Conservation (phyloP, 176 grass and related monocot genomes). For the Ensete glaucum region DNA sequence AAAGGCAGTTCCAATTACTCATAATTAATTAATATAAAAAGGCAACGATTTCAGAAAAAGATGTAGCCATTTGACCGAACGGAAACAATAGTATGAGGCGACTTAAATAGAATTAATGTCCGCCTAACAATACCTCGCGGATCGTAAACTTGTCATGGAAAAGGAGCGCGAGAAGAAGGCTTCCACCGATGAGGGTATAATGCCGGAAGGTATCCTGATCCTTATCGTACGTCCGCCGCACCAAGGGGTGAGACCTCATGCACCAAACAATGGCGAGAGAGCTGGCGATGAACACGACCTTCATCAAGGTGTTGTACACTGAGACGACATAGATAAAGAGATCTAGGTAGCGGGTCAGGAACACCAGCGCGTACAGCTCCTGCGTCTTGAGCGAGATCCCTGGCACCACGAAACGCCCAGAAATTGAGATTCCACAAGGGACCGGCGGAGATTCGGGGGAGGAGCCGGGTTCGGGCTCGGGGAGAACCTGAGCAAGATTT, state of each 20-base stretch:
- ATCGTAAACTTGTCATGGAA: slow-evolving; percentile 76
- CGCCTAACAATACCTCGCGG: slow-evolving; percentile 47
- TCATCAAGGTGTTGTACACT: slow-evolving; percentile 90
- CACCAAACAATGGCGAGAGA: slow-evolving; percentile 90
- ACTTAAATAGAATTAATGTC: background rate
- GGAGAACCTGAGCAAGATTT: slow-evolving; percentile 83
- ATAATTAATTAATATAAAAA: background rate
- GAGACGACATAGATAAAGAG: slow-evolving; percentile 80
- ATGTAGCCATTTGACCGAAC: background rate
- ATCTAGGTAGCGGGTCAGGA: slow-evolving; percentile 82
- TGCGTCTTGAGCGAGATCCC: slow-evolving; percentile 95
- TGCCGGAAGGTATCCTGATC: slow-evolving; percentile 89
- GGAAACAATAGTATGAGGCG: background rate
- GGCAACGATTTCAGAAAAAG: background rate
- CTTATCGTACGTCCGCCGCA: slow-evolving; percentile 74
- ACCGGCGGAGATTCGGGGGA: slow-evolving; percentile 11
- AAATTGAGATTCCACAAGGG: background rate
- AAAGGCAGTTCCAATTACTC: background rate
- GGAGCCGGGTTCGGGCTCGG: background rate
- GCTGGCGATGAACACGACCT: slow-evolving; percentile 75
- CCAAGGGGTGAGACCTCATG: slow-evolving; percentile 69
- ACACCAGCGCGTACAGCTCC: slow-evolving; percentile 86
- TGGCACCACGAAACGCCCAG: slow-evolving; percentile 14
- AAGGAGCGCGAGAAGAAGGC: slow-evolving; percentile 47
- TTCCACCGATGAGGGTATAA: slow-evolving; percentile 21